Evolutionary conservation across 805 yeast genomes (phyloP).

Genomic region (Zygosaccharomyces pseudorouxii): DNA sequence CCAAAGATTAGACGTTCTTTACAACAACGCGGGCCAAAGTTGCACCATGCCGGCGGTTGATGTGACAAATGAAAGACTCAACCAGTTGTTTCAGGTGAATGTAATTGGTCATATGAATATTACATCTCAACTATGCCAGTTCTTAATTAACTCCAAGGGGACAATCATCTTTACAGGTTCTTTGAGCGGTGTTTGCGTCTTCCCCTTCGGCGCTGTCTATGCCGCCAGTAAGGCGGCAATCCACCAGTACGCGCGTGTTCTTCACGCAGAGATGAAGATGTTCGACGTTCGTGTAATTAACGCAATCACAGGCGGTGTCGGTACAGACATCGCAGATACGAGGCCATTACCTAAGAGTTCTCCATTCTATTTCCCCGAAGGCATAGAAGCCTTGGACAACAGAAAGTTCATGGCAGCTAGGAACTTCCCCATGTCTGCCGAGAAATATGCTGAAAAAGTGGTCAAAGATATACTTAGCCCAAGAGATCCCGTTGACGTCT

Average conservation of each 20-base stretch:
- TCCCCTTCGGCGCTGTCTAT: slow-evolving; percentile 68
- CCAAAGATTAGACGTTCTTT: slow-evolving; percentile 53
- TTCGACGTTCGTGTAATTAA: slow-evolving; percentile 68
- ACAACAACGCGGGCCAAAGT: slow-evolving; percentile 74
- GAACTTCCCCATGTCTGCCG: slow-evolving; percentile 56
- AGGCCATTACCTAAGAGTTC: slow-evolving; percentile 56
- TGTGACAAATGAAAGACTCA: slow-evolving; percentile 50
- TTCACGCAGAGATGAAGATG: slow-evolving; percentile 65
- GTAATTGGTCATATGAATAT: slow-evolving; percentile 65
- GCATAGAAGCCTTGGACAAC: slow-evolving; percentile 42
- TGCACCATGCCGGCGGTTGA: slow-evolving; percentile 70
- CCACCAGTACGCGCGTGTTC: slow-evolving; percentile 60
- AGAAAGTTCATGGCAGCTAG: slow-evolving; percentile 57
- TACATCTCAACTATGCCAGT: slow-evolving; percentile 51
- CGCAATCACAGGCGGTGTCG: slow-evolving; percentile 71
- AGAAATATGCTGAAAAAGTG: slow-evolving; percentile 51
- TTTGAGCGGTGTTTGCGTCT: slow-evolving; percentile 56
- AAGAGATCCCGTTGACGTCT: slow-evolving; percentile 45
- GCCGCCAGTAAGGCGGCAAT: slow-evolving; percentile 71
- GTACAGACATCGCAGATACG: slow-evolving; percentile 63
- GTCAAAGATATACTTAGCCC: slow-evolving; percentile 44
- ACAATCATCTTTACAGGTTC: slow-evolving; percentile 73
- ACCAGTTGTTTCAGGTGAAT: slow-evolving; percentile 56
- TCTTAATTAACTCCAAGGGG: slow-evolving; percentile 61
- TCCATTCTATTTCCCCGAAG: slow-evolving; percentile 48